phyloP scores from a whole-genome alignment of 2,329 filamentous ascomycete genomes.

The Colletotrichum sp. region DNA sequence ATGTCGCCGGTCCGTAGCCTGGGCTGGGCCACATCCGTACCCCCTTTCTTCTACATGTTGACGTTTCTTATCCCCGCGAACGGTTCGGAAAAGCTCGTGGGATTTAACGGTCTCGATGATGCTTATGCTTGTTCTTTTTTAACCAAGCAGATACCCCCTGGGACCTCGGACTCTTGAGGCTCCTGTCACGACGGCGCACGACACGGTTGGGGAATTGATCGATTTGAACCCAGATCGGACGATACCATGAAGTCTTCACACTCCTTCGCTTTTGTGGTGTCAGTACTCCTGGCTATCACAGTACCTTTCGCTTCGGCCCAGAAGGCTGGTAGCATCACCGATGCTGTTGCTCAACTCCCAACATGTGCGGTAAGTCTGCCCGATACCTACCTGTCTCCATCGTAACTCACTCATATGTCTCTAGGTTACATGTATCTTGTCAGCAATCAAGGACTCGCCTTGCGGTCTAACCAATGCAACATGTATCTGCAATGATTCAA shows the following conservation, averaged over 20 bases:
- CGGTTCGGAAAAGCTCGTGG: not conserved
- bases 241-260: not conserved
- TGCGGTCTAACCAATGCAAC: constrained; percentile 1
- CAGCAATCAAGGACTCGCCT: not conserved
- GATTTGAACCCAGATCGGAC: not conserved
- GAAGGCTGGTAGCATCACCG: not conserved
- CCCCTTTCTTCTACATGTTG: not conserved
- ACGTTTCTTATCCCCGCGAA: not conserved
- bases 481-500: constrained; percentile 8
- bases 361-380: constrained; percentile 32
- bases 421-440: constrained; percentile 5
- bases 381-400: not conserved
- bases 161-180: not conserved
- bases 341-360: constrained; percentile 27
- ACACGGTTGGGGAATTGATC: not conserved
- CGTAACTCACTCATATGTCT: not conserved
- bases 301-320: not conserved
- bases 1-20: not conserved
- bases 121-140: not conserved
- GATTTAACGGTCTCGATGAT: not conserved
- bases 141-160: not conserved
- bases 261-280: not conserved
- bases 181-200: not conserved
- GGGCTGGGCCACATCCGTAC: not conserved
- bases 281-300: not conserved